Base-by-base conservation (phyloP, 2,329 filamentous ascomycete species). In the Apiospora kogelbergensis region DNA sequence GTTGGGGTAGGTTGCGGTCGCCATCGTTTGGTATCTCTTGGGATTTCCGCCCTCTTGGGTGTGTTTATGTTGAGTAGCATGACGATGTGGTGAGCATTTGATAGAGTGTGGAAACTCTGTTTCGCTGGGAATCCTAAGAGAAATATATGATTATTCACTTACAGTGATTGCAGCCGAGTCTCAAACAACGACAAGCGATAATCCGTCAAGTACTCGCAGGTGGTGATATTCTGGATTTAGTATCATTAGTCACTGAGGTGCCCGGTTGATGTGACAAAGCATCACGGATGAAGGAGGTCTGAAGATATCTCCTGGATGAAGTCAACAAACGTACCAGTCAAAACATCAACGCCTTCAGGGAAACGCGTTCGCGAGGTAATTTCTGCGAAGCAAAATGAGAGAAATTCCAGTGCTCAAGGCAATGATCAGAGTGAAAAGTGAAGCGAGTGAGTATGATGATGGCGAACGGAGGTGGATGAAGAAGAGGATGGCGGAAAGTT, bases 321-420 rank as follows among this genome's bases (percentile, higher is more conserved):
- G 30, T 60, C 37, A 60, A 60, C 53, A 60, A 60, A 60, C 53
- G 30, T 60, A 60, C 30, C 30, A 37, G 53, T 60, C 53, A 60
- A 37, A 37, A 37, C 33, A 22, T 11, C 53, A 60, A 22, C 53
- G n/a, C 30, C 10, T 60, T 30, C 37, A 30, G 26, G 13, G 17
- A 45, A 37, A 37, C 17, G 17, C 53, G 26, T 37, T n/a, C 53
- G 30, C 26, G 6, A 22, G 7, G 17, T 17, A 6, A 7, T 33
- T 37, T 37, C 11, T 60, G 53, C 17, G 26, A 37, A 60, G 10
- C 30, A 5, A 60, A 53, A 60, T 9, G 17, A 22, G 20, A 33
- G 26, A 9, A n/a, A 37, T 37, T 6, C 30, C 9, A 37, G 10
- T 37, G 1, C 26, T 11, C 53, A 11, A 60, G 30, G 30, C 53